A percentile compares a stretch with the other conserved stretches of the same genome.
These are phyloP conservation scores for Laburnicola sp. DNA, from an alignment of 2,329 filamentous ascomycete species.

Conservation along the genomic window DNA sequence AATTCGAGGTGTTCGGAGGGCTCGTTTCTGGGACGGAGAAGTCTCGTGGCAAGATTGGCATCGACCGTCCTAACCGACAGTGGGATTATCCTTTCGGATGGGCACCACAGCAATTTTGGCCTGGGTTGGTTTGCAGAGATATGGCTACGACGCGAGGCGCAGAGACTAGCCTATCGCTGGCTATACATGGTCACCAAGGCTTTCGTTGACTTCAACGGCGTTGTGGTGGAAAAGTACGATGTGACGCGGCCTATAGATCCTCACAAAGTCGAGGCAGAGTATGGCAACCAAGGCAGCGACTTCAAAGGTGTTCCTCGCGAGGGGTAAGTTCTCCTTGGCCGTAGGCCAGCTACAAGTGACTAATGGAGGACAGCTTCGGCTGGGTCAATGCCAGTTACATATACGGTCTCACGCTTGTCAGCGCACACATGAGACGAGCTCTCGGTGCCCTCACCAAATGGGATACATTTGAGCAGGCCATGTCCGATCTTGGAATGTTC, in stretches of 20 bases:
- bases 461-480: constrained; percentile 76
- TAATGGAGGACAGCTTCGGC: constrained; percentile 69
- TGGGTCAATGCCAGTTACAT: constrained; percentile 99
- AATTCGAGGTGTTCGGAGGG: constrained; percentile 85
- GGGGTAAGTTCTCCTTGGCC: constrained; percentile 66
- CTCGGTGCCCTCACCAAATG: constrained; percentile 86
- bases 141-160: constrained; percentile 90
- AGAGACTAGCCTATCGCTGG: constrained; percentile 93
- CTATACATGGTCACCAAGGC: constrained; percentile 98
- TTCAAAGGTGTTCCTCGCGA: constrained; percentile 96
- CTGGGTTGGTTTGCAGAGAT: constrained; percentile 89
- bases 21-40: constrained; percentile 87
- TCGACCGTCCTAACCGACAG: constrained; percentile 89
- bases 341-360: constrained; percentile 7
- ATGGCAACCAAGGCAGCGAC: constrained; percentile 93
- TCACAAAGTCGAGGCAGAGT: constrained; percentile 93
- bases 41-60: constrained; percentile 76
- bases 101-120: constrained; percentile 99
- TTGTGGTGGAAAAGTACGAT: constrained; percentile 98
- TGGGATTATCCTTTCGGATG: constrained; percentile 99
- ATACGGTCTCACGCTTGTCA: constrained; percentile 85
- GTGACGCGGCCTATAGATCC: constrained; percentile 88
- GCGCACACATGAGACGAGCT: constrained; percentile 84
- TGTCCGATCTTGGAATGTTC: constrained; percentile 42
- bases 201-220: constrained; percentile 97